A percentile compares a stretch with the other conserved stretches of the same genome.
Evolutionary conservation across 2,329 filamentous ascomycete genomes (phyloP).

Genomic region (Penicillium thymicola): DNA sequence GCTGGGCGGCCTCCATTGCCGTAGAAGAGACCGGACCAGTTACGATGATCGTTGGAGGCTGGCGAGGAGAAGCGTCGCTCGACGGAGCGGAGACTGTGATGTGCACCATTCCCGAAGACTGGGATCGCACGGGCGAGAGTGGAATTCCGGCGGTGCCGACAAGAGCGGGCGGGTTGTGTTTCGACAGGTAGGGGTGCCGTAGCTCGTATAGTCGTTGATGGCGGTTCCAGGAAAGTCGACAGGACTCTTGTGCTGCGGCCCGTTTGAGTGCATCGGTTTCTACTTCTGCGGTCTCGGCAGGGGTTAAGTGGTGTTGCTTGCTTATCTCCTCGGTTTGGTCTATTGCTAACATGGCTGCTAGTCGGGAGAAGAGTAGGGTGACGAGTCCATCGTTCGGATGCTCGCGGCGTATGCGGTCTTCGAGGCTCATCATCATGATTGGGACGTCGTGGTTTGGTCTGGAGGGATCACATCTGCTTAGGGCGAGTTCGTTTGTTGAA

Average conservation of each 20-base stretch:
- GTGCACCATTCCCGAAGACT: slow-evolving; percentile 38
- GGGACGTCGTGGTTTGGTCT: slow-evolving; percentile 41
- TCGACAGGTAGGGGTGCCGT: slow-evolving; percentile 43
- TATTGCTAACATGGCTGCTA: slow-evolving; percentile 49
- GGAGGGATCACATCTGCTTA: slow-evolving; percentile 42
- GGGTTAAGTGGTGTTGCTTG: slow-evolving; percentile 39
- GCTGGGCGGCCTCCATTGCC: slow-evolving; percentile 31
- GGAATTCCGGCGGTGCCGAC: slow-evolving; percentile 37
- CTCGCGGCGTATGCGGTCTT: slow-evolving; percentile 37
- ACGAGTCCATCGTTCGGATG: slow-evolving; percentile 44
- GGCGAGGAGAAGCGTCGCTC: slow-evolving; percentile 18
- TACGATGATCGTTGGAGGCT: slow-evolving; percentile 37
- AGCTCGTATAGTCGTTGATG: slow-evolving; percentile 44
- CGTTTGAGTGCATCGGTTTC: slow-evolving; percentile 44
- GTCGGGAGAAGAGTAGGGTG: slow-evolving; percentile 46
- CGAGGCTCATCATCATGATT: slow-evolving; percentile 44
- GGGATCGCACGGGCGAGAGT: slow-evolving; percentile 30
- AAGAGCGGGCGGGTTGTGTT: slow-evolving; percentile 27
- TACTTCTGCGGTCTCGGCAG: slow-evolving; percentile 41
- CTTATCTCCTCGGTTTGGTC: slow-evolving; percentile 44
- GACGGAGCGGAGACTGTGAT: slow-evolving; percentile 41
- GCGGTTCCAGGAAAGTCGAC: slow-evolving; percentile 45
- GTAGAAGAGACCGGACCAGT: slow-evolving; percentile 39
- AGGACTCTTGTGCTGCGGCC: slow-evolving; percentile 47
- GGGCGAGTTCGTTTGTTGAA: slow-evolving; percentile 41